phyloP scores from a whole-genome alignment of 768 basidiomycete genomes.

The Sarcodon sp. region DNA sequence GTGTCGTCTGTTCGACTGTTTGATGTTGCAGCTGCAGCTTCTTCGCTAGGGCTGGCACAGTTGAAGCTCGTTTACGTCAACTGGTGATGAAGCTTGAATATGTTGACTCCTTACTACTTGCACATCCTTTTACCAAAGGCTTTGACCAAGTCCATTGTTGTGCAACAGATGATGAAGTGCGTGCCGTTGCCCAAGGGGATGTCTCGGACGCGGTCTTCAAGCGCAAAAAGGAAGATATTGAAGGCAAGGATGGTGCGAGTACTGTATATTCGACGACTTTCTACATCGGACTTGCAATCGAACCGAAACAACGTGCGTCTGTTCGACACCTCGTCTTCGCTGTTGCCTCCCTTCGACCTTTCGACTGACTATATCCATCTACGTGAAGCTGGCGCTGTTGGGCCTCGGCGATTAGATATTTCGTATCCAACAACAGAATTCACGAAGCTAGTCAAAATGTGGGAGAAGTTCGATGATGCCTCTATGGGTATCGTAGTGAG shows the following conservation, averaged over 20 bases:
- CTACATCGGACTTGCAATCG: constrained; percentile 89
- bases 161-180: constrained; percentile 76
- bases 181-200: constrained; percentile 80
- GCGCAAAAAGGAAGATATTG: constrained; percentile 68
- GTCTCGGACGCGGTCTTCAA: constrained; percentile 58
- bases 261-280: constrained; percentile 94
- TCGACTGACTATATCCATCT: constrained; percentile 4
- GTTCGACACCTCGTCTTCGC: constrained; percentile 2
- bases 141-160: constrained; percentile 85
- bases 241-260: constrained; percentile 61
- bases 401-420: constrained; percentile 82
- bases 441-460: constrained; percentile 83
- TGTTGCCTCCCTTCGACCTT: neutral
- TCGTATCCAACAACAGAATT: constrained; percentile 96
- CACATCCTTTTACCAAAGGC: constrained; percentile 92
- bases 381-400: constrained; percentile 54
- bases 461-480: constrained; percentile 89
- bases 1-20: constrained; percentile 11
- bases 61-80: constrained; percentile 92
- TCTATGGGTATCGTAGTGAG: constrained; percentile 92
- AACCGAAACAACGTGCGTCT: constrained; percentile 76
- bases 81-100: constrained; percentile 97
- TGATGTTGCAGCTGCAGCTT: neutral
- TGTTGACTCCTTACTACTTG: constrained; percentile 81
- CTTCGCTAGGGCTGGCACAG: constrained; percentile 72